phyloP scores from a whole-genome alignment of 345 rosid genomes.

The Salix arbutifolia region DNA sequence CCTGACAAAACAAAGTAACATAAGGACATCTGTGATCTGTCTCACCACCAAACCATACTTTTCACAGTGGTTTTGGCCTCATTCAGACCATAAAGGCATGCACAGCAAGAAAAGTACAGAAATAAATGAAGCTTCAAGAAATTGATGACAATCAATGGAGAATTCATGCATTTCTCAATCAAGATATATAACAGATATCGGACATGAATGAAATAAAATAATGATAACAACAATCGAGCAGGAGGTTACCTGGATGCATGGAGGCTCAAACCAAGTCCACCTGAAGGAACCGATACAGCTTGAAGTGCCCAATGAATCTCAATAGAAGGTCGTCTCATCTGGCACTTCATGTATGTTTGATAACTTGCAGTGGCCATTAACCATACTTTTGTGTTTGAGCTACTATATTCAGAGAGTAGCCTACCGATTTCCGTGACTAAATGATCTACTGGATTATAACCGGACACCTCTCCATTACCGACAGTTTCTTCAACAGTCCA shows the following conservation, averaged over 20 bases:
- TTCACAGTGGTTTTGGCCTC: slow-evolving; percentile 33
- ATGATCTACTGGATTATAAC: slow-evolving; percentile 54
- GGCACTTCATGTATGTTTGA: slow-evolving; percentile 77
- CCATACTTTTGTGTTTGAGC: slow-evolving; percentile 53
- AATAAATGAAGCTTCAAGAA: slow-evolving; percentile 12
- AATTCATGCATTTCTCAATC: slow-evolving; percentile 6
- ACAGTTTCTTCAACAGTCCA: slow-evolving; percentile 51
- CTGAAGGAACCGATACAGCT: slow-evolving; percentile 78
- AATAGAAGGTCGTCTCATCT: slow-evolving; percentile 76
- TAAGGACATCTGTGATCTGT: slow-evolving; percentile 24
- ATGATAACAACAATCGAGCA: not conserved
- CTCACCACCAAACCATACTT: slow-evolving; percentile 29
- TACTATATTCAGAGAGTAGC: slow-evolving; percentile 38
- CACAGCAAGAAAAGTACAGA: slow-evolving; percentile 12
- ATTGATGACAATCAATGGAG: slow-evolving; percentile 10
- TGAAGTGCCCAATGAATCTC: slow-evolving; percentile 80
- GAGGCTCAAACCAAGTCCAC: slow-evolving; percentile 72
- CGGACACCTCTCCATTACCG: slow-evolving; percentile 18
- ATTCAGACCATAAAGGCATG: slow-evolving; percentile 20
- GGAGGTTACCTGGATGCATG: slow-evolving; percentile 57
- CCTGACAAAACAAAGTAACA: slow-evolving; percentile 34
- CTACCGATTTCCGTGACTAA: slow-evolving; percentile 64
- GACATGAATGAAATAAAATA: not conserved
- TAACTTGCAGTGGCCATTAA: slow-evolving; percentile 66
- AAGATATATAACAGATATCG: not conserved